Evolutionary conservation across 257 asterid genomes (phyloP).

Genomic region (Coffea canephora): DNA sequence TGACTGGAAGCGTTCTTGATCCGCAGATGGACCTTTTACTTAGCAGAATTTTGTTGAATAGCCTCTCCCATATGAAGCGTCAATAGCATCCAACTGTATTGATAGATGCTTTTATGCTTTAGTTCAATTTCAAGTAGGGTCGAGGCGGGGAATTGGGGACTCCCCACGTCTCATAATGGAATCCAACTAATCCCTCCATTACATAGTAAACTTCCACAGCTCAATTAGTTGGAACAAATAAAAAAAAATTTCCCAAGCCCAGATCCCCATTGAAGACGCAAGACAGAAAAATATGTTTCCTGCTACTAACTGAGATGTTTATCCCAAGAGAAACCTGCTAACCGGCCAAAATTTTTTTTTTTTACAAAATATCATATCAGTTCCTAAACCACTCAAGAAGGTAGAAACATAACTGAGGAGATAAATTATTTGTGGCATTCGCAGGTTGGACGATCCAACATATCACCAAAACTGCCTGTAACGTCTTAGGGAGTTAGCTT

Average conservation of each 20-base stretch:
- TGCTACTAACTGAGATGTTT: conserved; percentile 21
- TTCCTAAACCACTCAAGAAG: conserved; percentile 21
- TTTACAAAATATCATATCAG: conserved; percentile 36
- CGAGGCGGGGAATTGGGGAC: no score
- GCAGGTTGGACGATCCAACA: conserved; percentile 17
- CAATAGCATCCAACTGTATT: no score
- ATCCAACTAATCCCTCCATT: neutral
- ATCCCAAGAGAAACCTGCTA: conserved; percentile 34
- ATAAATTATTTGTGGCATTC: conserved; percentile 31
- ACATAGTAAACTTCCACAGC: neutral
- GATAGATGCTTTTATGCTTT: no score
- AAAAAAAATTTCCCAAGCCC: neutral
- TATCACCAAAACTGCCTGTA: conserved; percentile 31
- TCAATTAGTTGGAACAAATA: neutral
- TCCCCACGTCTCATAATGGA: neutral
- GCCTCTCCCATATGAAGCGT: no score
- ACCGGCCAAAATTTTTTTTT: conserved; percentile 12
- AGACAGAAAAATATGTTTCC: neutral
- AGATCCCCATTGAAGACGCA: neutral
- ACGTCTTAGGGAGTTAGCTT: conserved; percentile 20
- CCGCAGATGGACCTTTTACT: no score
- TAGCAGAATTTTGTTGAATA: no score
- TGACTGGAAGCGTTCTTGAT: no score
- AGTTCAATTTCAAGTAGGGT: no score
- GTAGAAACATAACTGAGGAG: conserved; percentile 31